Evolutionary conservation across 140 eudicot genomes (phyloP).

Genomic region (Stevia rebaudiana): DNA sequence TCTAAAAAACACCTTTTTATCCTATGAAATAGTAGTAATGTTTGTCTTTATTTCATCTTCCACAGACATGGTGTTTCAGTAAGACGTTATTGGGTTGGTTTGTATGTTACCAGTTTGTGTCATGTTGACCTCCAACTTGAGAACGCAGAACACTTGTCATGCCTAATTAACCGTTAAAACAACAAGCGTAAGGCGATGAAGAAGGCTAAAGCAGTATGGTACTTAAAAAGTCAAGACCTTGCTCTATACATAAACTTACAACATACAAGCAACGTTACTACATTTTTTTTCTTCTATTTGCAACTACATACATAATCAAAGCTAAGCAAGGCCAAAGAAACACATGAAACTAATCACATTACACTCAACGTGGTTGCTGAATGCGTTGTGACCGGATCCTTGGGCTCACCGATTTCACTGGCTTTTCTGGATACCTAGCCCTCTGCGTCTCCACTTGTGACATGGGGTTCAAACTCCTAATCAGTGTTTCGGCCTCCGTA

Average conservation of each 20-base stretch:
- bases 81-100: no score
- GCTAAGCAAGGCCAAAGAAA: conserved; percentile 27
- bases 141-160: no score
- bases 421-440: conserved; percentile 43
- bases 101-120: no score
- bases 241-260: conserved; percentile 63
- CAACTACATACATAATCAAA: conserved; percentile 5
- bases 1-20: no score
- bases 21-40: no score
- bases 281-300: background rate
- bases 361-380: conserved; percentile 65
- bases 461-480: conserved; percentile 39
- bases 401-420: conserved; percentile 47
- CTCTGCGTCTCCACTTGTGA: conserved; percentile 34
- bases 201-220: conserved; percentile 41
- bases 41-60: no score
- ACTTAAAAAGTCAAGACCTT: conserved; percentile 36
- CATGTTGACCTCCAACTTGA: no score
- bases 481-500: conserved; percentile 27
- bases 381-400: conserved; percentile 43
- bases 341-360: conserved; percentile 11
- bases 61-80: no score
- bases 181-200: conserved; percentile 38
- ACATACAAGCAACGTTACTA: conserved; percentile 27
- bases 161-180: no score